Evolutionary conservation across 192 early-diverging fungal genomes (phyloP), one percentile per base, ranked within the genome.

Genomic region (Coemansia sp.): DNA sequence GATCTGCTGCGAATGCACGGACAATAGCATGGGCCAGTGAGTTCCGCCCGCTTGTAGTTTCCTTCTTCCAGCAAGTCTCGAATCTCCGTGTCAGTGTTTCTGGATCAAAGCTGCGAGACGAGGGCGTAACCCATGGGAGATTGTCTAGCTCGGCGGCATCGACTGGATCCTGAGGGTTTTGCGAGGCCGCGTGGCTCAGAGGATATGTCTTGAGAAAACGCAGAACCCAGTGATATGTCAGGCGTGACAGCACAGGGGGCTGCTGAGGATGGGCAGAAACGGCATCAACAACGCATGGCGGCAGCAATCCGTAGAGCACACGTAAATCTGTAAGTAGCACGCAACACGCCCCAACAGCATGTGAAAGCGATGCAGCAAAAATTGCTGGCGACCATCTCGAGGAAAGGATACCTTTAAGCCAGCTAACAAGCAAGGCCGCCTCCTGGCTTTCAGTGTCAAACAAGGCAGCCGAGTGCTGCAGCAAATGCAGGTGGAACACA

Each of bases 201-300:
- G 40, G 30, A 51, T 50, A 12, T 7, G 28, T 59, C 10, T 58
- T 33, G 14, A 80, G 30, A 17, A 52, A 63, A 17, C 36, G 58
- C 31, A 68, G 28, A 0, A 80, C 77, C 77, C 77, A 75, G 62
- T 68, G 60, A 32, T 80, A 80, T n/a, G 77, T 80, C 56, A 75
- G 14, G 34, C 57, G 65, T n/a, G 61, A 36, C 14, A 69, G 30
- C 20, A 64, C 22, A 45, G 10, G 42, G 0, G 42, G 42, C 14
- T 45, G 42, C 42, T 45, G 42, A 16, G 42, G 17, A 45, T 12
- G 11, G 0, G 42, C 42, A 45, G 10, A 16, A 16, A 12, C 14
- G 12, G 42, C 42, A 45, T 8, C 56, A 20, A 0, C 10, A 57
- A 7, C 36, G 42, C 42, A 45, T 45, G 42, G 14, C 42, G 17